Base-by-base conservation (phyloP, 352 stramenopile species). In the Plasmopara viticola region DNA sequence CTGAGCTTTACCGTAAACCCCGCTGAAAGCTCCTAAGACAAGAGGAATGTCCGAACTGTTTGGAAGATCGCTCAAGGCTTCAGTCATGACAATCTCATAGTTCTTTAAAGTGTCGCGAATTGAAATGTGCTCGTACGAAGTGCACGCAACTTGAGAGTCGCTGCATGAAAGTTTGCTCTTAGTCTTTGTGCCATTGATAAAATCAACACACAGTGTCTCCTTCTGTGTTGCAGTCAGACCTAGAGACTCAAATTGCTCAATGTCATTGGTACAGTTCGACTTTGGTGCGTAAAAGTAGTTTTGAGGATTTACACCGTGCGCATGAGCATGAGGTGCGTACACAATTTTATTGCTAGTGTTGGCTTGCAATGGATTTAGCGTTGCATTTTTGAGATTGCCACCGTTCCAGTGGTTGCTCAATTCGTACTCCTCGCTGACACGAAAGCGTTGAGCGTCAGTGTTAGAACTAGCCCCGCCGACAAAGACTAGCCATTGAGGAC, bases 401-500 rank as follows among this genome's bases (percentile, higher is more conserved):
- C 78, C 75, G 46, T 80, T 67, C 78, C 78, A 87, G 60, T 82
- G 69, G 35, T 62, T 56, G 41, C 66, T 78, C 31, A 57, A 51
- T 33, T 37, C 46, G 59, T 82, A 84, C 48, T 70, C 64, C 4
- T 77, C 66, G 8, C 60, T 44, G 7, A 84, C 68, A 8, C 45
- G 49, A 45, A 85, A 78, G 0, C 58, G 52, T 53, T 84, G 54
- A 5, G 54, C 44, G 5, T 57, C 39, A 0, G 66, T 73, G 12
- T 72, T 66, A 1, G 74, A 83, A 14, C 66, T 77, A n/a, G 71
- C 71, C 41, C 72, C 72, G 6, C 66, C 74, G 5, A 83, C 66
- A 44, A 86, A 86, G 9, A 82, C 70, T 20, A 87, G 66, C 75
- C 75, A 89, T 15, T 79, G 70, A 25, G 78, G 73, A 46, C 78